A percentile compares a stretch with the other conserved stretches of the same genome.
Conservation (phyloP, 2,329 filamentous ascomycete species). For the Allantophomopsis lycopodina region DNA sequence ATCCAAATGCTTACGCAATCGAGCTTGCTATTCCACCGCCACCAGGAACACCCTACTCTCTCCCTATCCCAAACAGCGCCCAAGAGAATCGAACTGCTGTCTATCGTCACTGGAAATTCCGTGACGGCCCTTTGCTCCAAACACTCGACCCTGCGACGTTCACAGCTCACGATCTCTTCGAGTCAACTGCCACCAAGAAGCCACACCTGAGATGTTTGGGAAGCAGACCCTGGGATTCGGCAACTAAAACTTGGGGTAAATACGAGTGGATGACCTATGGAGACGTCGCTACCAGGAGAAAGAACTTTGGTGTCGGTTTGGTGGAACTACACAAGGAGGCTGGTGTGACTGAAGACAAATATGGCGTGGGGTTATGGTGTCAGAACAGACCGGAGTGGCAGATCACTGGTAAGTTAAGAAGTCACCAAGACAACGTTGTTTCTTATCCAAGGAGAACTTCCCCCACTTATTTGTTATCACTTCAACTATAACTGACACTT, state of each 20-base stretch:
- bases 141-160: constrained; percentile 57
- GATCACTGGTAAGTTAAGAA: constrained; percentile 44
- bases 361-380: constrained; percentile 73
- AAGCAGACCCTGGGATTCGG: constrained; percentile 63
- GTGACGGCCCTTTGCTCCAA: constrained; percentile 55
- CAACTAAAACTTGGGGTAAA: constrained; percentile 56
- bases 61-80: constrained; percentile 64
- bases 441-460: too few species aligned
- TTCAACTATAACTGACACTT: neutral
- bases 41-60: constrained; percentile 47
- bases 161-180: constrained; percentile 73
- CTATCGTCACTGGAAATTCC: constrained; percentile 74
- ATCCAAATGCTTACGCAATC: constrained; percentile 11
- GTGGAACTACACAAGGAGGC: constrained; percentile 66
- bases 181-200: constrained; percentile 45
- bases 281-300: constrained; percentile 64
- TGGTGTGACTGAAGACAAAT: constrained; percentile 52
- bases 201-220: constrained; percentile 67
- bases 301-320: constrained; percentile 75
- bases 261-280: constrained; percentile 78
- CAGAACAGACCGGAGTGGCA: constrained; percentile 86
- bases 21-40: constrained; percentile 13
- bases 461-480: too few species aligned
- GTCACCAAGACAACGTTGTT: neutral
- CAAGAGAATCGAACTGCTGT: constrained; percentile 57